Evolutionary conservation across 108 stramenopile genomes (phyloP).

Genomic region (Chaetoceros muelleri): DNA sequence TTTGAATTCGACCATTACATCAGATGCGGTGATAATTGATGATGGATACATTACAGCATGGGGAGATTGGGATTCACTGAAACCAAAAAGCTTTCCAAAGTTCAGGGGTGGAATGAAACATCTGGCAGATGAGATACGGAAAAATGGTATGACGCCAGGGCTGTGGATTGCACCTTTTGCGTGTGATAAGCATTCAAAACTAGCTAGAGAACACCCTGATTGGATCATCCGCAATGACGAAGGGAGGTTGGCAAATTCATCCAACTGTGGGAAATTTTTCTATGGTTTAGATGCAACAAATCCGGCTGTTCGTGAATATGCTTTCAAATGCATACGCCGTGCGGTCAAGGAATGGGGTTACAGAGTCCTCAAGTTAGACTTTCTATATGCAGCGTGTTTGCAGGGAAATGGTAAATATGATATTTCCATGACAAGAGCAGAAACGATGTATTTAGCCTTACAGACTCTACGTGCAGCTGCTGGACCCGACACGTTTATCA

Average conservation of each 20-base stretch:
- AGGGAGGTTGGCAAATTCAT: constrained; percentile 72
- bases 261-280: constrained; percentile 90
- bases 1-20: constrained; percentile 43
- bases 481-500: constrained; percentile 65
- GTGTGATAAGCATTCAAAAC: constrained; percentile 67
- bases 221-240: constrained; percentile 84
- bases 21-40: constrained; percentile 80
- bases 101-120: constrained; percentile 41
- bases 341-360: constrained; percentile 87
- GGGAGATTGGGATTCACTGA: constrained; percentile 89
- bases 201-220: constrained; percentile 78
- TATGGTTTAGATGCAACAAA: constrained; percentile 89
- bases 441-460: constrained; percentile 80
- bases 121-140: constrained; percentile 54
- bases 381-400: constrained; percentile 85
- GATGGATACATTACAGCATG: constrained; percentile 94
- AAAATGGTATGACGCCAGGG: constrained; percentile 69
- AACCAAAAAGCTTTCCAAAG: constrained; percentile 55
- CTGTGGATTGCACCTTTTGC: constrained; percentile 91
- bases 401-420: constrained; percentile 81
- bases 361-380: constrained; percentile 83
- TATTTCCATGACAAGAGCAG: constrained; percentile 71
- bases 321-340: constrained; percentile 47
- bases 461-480: constrained; percentile 79
- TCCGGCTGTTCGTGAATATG: constrained; percentile 67